These are phyloP conservation scores for Populus trichocarpa DNA, from an alignment of 441 rosid genomes.

Conservation along the genomic window DNA sequence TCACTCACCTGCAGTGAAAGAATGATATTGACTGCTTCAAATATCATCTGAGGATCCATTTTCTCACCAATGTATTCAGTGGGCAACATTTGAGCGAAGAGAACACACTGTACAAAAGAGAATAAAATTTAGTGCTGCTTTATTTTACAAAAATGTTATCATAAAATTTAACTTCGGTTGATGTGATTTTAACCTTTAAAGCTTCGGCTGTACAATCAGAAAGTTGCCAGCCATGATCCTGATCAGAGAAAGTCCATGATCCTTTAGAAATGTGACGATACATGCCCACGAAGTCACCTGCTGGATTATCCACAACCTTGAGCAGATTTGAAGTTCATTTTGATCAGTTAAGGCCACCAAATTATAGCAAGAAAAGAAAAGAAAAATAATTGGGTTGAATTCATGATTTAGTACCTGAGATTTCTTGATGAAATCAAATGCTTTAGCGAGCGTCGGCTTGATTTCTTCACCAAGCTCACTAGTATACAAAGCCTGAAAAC, in stretches of 20 bases:
- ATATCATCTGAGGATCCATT: conserved; percentile 31
- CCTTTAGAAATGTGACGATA: conserved; percentile 26
- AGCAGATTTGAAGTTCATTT: conserved; percentile 25
- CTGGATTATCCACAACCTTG: conserved; percentile 31
- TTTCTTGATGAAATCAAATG: conserved; percentile 42
- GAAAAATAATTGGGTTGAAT: background rate
- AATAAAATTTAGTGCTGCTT: background rate
- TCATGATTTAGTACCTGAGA: conserved; percentile 32
- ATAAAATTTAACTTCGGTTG: background rate
- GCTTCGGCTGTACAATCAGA: conserved; percentile 36
- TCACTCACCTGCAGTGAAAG: conserved; percentile 48
- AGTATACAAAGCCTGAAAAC: conserved; percentile 43
- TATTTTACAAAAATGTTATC: background rate
- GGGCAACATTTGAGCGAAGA: conserved; percentile 39
- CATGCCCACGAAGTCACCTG: conserved; percentile 22
- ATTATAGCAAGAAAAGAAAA: background rate
- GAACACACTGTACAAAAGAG: conserved; percentile 31
- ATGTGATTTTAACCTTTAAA: conserved; percentile 27
- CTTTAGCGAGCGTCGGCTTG: conserved; percentile 33
- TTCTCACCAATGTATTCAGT: conserved; percentile 36
- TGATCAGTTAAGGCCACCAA: background rate
- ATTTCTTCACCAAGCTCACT: conserved; percentile 34
- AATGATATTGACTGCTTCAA: conserved; percentile 46
- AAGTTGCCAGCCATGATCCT: conserved; percentile 35
- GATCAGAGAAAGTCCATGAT: conserved; percentile 30